Evolutionary conservation across 768 basidiomycete genomes (phyloP), one percentile per base, ranked within the genome.

Genomic region (Tephrocybe sp.): DNA sequence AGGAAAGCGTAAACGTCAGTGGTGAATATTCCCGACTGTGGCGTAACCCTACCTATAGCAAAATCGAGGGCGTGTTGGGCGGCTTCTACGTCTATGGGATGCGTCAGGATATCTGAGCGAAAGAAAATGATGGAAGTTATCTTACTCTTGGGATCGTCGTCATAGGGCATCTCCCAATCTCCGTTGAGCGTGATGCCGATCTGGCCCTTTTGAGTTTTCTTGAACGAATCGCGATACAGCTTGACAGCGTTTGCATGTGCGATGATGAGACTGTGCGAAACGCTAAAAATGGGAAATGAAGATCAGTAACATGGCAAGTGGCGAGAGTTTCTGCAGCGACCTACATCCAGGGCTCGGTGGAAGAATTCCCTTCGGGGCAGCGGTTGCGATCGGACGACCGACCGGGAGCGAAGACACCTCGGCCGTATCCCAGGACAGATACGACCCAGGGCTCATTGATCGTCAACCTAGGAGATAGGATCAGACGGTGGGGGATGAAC

Each of bases 151-250:
- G 78, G 81, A 37, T 64, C 73, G 54, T 86, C 76, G 55, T 87
- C 84, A 54, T 82, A 89, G 9, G 88, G 87, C 63, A 84, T 79
- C 28, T 78, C 72, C 84, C 83, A 87, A 63, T 87, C 84, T 11
- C 86, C 83, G 56, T 89, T 88, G 38, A 89, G 70, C 0, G 88
- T 89, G 60, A 91, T 87, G 16, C 87, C 87, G 56, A 89, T 86
- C 56, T 74, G 68, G 16, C 86, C 89, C 9, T 76, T 71, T 62
- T 89, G 86, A 2, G 53, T 64, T 4, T 74, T 55, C 66, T 87
- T 83, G 76, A 81, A 90, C 47, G 83, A 65, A 25, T 82, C 76
- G 24, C 84, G 79, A 60, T 88, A 89, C 12, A 82, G 57, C 60
- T 86, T 81, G 37, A 79, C 78, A n/a, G 83, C 84, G 54, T 76